phyloP scores from a whole-genome alignment of 2,329 filamentous ascomycete species.

The Colletotrichum musicola region DNA sequence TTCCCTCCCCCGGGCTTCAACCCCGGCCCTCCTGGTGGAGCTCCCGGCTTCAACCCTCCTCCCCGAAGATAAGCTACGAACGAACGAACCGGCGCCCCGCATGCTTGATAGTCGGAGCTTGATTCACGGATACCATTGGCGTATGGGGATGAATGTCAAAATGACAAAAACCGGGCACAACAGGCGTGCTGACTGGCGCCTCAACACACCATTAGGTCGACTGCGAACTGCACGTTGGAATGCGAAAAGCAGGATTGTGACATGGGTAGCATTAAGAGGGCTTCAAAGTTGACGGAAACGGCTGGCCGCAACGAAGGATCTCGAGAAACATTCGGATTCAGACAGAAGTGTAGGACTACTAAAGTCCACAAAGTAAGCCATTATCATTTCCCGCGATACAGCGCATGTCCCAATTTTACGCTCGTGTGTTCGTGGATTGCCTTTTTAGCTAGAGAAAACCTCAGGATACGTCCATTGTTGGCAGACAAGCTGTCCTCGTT shows the following conservation, averaged over 20 bases:
- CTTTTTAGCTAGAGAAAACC: too few relatives aligned
- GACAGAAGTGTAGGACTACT: slow-evolving; percentile 12
- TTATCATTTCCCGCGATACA: neutral
- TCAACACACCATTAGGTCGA: slow-evolving; percentile 32
- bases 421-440: neutral
- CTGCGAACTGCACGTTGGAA: slow-evolving; percentile 19
- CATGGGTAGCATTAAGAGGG: slow-evolving; percentile 12
- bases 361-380: slow-evolving; percentile 2
- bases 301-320: neutral
- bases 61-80: slow-evolving; percentile 65
- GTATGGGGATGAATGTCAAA: slow-evolving; percentile 47
- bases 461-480: neutral
- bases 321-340: neutral
- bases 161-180: slow-evolving; percentile 32
- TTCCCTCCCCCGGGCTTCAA: slow-evolving; percentile 67
- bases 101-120: slow-evolving; percentile 40
- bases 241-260: slow-evolving; percentile 2
- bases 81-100: slow-evolving; percentile 37
- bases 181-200: slow-evolving; percentile 25
- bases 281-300: neutral
- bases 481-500: neutral
- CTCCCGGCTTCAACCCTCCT: slow-evolving; percentile 82
- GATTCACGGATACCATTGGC: slow-evolving; percentile 46
- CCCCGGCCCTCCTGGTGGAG: slow-evolving; percentile 60
- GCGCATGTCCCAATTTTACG: neutral